Evolutionary conservation across 495 filamentous ascomycete genomes (phyloP).

Genomic region (Lepraria neglecta): DNA sequence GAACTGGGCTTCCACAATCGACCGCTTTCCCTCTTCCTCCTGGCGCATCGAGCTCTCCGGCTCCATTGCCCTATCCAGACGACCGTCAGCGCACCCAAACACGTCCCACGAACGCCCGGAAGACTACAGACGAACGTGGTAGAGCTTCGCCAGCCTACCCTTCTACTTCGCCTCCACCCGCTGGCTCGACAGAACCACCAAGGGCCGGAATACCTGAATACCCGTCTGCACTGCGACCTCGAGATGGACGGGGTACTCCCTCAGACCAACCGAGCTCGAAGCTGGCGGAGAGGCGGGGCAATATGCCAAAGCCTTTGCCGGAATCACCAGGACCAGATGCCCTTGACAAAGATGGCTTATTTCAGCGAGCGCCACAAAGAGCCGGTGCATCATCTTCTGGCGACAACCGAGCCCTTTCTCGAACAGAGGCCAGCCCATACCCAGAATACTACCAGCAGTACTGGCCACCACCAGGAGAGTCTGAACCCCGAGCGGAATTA

Average conservation of each 20-base stretch:
- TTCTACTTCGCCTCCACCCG: slow-evolving; percentile 33
- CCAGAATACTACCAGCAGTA: slow-evolving; percentile 60
- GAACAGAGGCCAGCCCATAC: slow-evolving; percentile 38
- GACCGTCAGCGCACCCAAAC: slow-evolving; percentile 50
- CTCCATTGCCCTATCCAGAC: slow-evolving; percentile 70
- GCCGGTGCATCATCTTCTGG: slow-evolving; percentile 25
- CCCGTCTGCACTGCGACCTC: slow-evolving; percentile 43
- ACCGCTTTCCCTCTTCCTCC: slow-evolving; percentile 50
- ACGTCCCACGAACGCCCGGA: slow-evolving; percentile 25
- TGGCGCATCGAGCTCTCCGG: slow-evolving; percentile 56
- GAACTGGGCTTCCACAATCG: slow-evolving; percentile 45
- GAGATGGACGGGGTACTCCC: slow-evolving; percentile 43
- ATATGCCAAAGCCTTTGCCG: slow-evolving; percentile 68
- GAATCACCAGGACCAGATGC: slow-evolving; percentile 65
- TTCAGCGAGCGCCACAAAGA: slow-evolving; percentile 49
- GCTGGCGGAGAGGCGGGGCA: slow-evolving; percentile 66
- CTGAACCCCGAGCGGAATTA: slow-evolving; percentile 32
- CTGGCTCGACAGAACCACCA: slow-evolving; percentile 33
- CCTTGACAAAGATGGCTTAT: slow-evolving; percentile 66
- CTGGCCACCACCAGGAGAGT: slow-evolving; percentile 52
- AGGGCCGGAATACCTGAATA: slow-evolving; percentile 33
- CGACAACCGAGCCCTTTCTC: slow-evolving; percentile 13
- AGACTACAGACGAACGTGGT: slow-evolving; percentile 26
- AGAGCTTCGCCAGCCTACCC: slow-evolving; percentile 27
- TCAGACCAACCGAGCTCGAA: slow-evolving; percentile 42